phyloP scores from a whole-genome alignment of 441 rosid genomes.

The Pelargonium fulgidum region DNA sequence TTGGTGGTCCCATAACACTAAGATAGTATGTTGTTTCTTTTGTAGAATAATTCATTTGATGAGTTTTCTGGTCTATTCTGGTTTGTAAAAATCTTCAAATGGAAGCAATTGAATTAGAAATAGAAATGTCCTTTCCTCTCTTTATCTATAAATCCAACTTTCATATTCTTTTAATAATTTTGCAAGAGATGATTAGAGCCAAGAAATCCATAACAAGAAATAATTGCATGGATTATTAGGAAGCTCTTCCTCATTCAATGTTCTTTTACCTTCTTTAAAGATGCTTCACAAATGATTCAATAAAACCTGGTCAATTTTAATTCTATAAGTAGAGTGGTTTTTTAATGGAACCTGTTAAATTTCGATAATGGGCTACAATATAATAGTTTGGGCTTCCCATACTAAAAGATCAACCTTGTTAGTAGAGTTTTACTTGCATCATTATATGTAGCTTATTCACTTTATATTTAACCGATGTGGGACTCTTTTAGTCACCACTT shows the following conservation, averaged over 20 bases:
- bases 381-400: no score
- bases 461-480: no score
- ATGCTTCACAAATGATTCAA: background rate
- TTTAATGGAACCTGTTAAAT: background rate
- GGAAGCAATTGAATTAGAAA: background rate
- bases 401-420: no score
- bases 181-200: background rate
- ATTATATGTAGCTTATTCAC: no score
- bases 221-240: slow-evolving; percentile 1
- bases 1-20: background rate
- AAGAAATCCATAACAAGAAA: background rate
- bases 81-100: background rate
- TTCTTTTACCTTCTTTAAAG: slow-evolving; percentile 5
- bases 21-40: background rate
- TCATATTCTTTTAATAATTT: background rate
- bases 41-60: background rate
- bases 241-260: background rate
- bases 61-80: background rate
- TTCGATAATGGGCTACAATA: no score
- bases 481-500: no score
- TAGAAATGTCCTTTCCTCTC: background rate
- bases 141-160: background rate
- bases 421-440: no score
- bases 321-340: background rate
- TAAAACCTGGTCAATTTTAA: background rate